phyloP scores from a whole-genome alignment of 768 basidiomycete genomes.

The Russula virescens region DNA sequence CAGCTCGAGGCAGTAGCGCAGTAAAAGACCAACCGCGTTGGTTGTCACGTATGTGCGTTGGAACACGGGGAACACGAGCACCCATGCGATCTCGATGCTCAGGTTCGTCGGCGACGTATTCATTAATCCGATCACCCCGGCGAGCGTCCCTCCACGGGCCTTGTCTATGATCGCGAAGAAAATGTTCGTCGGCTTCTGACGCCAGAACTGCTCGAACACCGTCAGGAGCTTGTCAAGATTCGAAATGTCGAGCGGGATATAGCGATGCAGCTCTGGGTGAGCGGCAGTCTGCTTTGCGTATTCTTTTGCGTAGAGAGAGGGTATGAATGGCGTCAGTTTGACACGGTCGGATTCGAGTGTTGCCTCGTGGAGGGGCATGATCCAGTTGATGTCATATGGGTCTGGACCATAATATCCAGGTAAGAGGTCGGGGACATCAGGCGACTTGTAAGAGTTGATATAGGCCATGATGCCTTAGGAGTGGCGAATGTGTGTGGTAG shows the following conservation, averaged over 20 bases:
- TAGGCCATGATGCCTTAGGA: conserved; percentile 7
- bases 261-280: conserved; percentile 30
- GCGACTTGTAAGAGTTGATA: conserved; percentile 10
- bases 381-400: conserved; percentile 38
- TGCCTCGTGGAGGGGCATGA: conserved; percentile 30
- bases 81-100: conserved; percentile 16
- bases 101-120: conserved; percentile 22
- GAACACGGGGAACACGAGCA: conserved; percentile 15
- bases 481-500: background rate
- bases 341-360: conserved; percentile 35
- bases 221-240: conserved; percentile 26
- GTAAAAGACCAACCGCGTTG: conserved; percentile 35
- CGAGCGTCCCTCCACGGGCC: conserved; percentile 29
- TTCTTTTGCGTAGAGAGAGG: conserved; percentile 31
- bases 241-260: conserved; percentile 31
- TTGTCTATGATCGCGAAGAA: conserved; percentile 41
- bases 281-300: conserved; percentile 29
- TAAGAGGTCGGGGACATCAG: conserved; percentile 1
- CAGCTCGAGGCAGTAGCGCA: conserved; percentile 36
- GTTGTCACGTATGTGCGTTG: conserved; percentile 19
- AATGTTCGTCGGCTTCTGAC: conserved; percentile 23
- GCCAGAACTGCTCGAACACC: conserved; percentile 25
- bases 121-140: conserved; percentile 35
- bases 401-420: conserved; percentile 27
- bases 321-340: conserved; percentile 38